phyloP scores from a whole-genome alignment of 352 stramenopile species.

The Thraustochytrium sp. region DNA sequence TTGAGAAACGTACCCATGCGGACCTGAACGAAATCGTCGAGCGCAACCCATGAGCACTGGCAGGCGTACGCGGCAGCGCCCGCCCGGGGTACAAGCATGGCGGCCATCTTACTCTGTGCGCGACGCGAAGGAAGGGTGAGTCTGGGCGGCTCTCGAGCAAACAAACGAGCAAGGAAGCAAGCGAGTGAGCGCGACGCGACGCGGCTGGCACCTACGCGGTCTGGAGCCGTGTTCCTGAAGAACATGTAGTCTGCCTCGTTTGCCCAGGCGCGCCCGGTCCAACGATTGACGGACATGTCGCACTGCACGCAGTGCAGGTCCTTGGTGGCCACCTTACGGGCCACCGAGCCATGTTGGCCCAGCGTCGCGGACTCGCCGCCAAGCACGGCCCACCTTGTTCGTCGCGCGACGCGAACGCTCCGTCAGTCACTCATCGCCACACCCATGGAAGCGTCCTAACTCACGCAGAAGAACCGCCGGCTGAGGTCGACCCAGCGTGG shows the following conservation, averaged over 20 bases:
- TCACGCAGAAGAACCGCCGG: no score
- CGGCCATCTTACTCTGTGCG: background rate
- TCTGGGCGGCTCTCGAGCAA: background rate
- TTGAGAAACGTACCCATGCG: conserved; percentile 1
- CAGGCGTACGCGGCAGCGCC: background rate
- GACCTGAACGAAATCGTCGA: background rate
- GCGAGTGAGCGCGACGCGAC: background rate
- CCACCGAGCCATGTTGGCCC: background rate
- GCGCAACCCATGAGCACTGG: conserved; percentile 20
- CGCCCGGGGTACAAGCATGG: background rate
- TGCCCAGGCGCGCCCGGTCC: background rate
- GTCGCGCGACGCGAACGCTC: no score
- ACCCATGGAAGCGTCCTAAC: no score
- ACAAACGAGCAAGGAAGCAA: background rate
- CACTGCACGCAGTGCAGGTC: background rate
- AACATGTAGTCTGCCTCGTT: conserved; percentile 26
- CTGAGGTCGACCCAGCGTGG: no score
- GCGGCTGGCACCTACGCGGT: background rate
- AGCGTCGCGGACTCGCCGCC: background rate
- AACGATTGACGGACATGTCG: conserved; percentile 17
- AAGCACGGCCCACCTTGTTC: background rate
- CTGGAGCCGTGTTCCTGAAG: conserved; percentile 24
- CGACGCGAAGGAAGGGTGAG: background rate
- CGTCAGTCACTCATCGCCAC: no score
- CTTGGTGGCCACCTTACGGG: background rate